Evolutionary conservation across 140 eudicot species (phyloP), one percentile per base, ranked within the genome.

Genomic region (Bidens hawaiensis): DNA sequence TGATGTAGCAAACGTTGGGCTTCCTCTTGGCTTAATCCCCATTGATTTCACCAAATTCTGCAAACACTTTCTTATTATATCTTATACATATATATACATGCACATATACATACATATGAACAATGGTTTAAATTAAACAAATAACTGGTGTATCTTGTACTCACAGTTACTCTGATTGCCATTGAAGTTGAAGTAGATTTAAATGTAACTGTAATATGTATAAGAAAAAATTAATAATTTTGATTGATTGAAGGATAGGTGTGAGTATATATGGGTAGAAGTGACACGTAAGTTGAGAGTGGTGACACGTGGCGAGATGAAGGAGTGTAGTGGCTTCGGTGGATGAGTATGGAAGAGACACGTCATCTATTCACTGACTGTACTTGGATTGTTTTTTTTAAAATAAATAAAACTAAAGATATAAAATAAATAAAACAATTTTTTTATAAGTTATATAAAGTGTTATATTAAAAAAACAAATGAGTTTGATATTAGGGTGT

Each of bases 151-250:
- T 2, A 27, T 50, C 16, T 59, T n/a, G n/a, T 8, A 64, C 76
- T 63, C 41, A 84, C 91, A 33, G 76, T 55, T 45, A 75, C 70
- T 23, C 84, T 77, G 60, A 81, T 78, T 11, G 87, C 87, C 91
- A 84, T 79, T 68, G 67, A 4, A 30, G 50, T 4, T 45, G 10
- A 45, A 17, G 14, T 24, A 53, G 4, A n/a, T n/a, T 13, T 2
- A 4, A 33, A 4, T 26, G 24, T 7, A 12, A 26, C 14, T 16
- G 53, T 41, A 15, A 10, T 12, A 21, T 31, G 27, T 15, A 19
- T 24, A 11, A 9, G 12, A 16, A 34, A 0, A 60, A 40, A 30
- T 17, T 3, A 9, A 16, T 23, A 21, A 24, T 15, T 3, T 25
- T 23, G 28, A 24, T 15, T 3, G 54, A 28, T 59, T 58, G 50